Conservation (phyloP, 805 yeast genomes). For the Metschnikowia shivogae region DNA sequence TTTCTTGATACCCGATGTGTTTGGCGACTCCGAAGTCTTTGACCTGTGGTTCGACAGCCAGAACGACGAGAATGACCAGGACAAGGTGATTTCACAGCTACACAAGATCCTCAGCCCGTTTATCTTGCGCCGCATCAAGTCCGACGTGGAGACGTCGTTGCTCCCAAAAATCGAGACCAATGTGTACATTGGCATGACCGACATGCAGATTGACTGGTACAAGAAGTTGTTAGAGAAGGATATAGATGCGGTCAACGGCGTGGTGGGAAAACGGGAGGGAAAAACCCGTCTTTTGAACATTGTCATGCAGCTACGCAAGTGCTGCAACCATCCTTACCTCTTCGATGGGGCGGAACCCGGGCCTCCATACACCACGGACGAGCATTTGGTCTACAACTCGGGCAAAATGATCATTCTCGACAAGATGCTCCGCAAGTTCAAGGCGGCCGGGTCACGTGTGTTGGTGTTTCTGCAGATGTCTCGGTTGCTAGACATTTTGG, state of each 20-base stretch:
- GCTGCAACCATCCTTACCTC: conserved; percentile 95
- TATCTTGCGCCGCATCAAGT: conserved; percentile 79
- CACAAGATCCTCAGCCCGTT: conserved; percentile 89
- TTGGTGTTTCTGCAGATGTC: conserved; percentile 93
- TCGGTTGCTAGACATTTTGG: conserved; percentile 80
- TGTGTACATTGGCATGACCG: conserved; percentile 89
- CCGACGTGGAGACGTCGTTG: conserved; percentile 88
- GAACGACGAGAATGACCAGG: conserved; percentile 46
- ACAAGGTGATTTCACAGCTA: conserved; percentile 78
- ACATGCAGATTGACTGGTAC: conserved; percentile 93
- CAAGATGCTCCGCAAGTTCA: conserved; percentile 68
- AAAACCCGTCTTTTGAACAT: conserved; percentile 87
- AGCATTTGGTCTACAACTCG: conserved; percentile 83
- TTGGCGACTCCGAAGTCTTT: conserved; percentile 84
- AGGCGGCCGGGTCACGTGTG: conserved; percentile 80
- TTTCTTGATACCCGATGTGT: conserved; percentile 88
- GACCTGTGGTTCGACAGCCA: conserved; percentile 84
- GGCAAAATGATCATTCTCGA: conserved; percentile 90
- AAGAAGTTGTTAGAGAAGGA: conserved; percentile 84
- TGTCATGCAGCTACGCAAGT: conserved; percentile 94
- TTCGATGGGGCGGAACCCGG: conserved; percentile 99
- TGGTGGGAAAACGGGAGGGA: conserved; percentile 88
- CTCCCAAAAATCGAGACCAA: conserved; percentile 89
- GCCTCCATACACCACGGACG: conserved; percentile 95
- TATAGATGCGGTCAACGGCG: conserved; percentile 94